phyloP scores from a whole-genome alignment of 2,329 filamentous ascomycete genomes.

The Claviceps spartinae region DNA sequence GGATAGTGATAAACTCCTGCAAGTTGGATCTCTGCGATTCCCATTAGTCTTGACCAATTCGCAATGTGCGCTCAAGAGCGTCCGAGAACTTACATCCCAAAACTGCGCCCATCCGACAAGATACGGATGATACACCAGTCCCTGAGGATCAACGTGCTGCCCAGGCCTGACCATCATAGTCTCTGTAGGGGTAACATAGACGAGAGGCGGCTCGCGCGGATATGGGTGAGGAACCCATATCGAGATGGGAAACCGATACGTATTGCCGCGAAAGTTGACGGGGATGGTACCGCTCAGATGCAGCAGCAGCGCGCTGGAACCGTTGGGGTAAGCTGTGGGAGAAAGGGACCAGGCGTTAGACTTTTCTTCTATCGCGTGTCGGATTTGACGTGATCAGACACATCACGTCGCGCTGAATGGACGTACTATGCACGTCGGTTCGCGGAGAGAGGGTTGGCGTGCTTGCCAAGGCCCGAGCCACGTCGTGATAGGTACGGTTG shows the following conservation, averaged over 20 bases:
- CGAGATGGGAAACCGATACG: slow-evolving; percentile 81
- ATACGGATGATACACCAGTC: slow-evolving; percentile 91
- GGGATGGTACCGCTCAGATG: slow-evolving; percentile 79
- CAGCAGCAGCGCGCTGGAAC: slow-evolving; percentile 71
- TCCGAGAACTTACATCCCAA: slow-evolving; percentile 56
- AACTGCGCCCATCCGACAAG: slow-evolving; percentile 78
- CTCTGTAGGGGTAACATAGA: slow-evolving; percentile 78
- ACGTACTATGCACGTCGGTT: slow-evolving; percentile 89
- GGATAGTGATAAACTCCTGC: slow-evolving; percentile 65
- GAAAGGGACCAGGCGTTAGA: slow-evolving; percentile 6
- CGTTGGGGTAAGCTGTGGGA: slow-evolving; percentile 68
- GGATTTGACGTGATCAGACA: background rate
- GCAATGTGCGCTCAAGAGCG: background rate
- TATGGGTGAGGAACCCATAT: slow-evolving; percentile 91
- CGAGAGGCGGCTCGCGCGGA: slow-evolving; percentile 70
- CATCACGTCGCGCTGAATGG: background rate
- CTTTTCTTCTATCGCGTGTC: slow-evolving; percentile 2
- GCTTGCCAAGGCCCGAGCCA: slow-evolving; percentile 66
- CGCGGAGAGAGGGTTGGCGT: slow-evolving; percentile 70
- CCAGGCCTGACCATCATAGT: slow-evolving; percentile 84
- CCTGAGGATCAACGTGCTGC: slow-evolving; percentile 89
- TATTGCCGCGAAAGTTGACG: slow-evolving; percentile 77
- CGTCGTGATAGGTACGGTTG: slow-evolving; percentile 83
- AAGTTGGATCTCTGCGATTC: slow-evolving; percentile 59
- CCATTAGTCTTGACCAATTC: background rate